Evolutionary conservation across 805 yeast genomes (phyloP).

Genomic region (Myxozyma neotropica): DNA sequence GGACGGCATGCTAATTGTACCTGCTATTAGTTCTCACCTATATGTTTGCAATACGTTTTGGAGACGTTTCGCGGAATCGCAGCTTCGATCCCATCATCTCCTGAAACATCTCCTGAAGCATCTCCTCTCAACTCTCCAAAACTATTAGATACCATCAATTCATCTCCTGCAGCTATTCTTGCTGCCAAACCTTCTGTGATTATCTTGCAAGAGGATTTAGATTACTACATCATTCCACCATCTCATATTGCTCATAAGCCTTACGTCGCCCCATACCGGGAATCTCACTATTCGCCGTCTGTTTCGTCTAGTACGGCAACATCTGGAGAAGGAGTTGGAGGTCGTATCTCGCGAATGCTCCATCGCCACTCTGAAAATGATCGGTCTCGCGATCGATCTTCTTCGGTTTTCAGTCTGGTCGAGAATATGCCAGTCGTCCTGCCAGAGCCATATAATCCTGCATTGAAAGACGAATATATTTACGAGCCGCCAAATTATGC

Average conservation of each 20-base stretch:
- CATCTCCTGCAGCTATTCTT: conserved; percentile 49
- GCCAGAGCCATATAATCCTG: conserved; percentile 17
- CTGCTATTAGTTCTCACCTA: conserved; percentile 64
- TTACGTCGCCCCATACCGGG: not conserved
- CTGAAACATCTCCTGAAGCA: conserved; percentile 11
- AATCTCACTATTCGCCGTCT: not conserved
- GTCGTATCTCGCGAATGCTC: conserved; percentile 20
- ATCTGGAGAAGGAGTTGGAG: not conserved
- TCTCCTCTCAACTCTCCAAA: conserved; percentile 6
- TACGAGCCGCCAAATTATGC: conserved; percentile 43
- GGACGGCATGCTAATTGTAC: no score
- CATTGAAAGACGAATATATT: conserved; percentile 5
- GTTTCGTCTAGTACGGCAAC: not conserved
- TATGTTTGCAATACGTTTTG: conserved; percentile 81
- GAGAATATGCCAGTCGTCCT: conserved; percentile 1
- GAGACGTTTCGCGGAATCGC: conserved; percentile 55
- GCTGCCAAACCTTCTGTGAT: conserved; percentile 85
- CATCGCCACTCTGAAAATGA: conserved; percentile 9
- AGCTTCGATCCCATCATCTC: conserved; percentile 9
- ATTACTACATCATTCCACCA: conserved; percentile 88
- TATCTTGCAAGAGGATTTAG: conserved; percentile 90
- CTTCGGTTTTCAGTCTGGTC: not conserved
- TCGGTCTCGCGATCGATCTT: conserved; percentile 2
- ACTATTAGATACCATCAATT: not conserved
- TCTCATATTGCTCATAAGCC: conserved; percentile 41